Base-by-base conservation (phyloP, 768 basidiomycete species). In the Rhizopogon rudus region DNA sequence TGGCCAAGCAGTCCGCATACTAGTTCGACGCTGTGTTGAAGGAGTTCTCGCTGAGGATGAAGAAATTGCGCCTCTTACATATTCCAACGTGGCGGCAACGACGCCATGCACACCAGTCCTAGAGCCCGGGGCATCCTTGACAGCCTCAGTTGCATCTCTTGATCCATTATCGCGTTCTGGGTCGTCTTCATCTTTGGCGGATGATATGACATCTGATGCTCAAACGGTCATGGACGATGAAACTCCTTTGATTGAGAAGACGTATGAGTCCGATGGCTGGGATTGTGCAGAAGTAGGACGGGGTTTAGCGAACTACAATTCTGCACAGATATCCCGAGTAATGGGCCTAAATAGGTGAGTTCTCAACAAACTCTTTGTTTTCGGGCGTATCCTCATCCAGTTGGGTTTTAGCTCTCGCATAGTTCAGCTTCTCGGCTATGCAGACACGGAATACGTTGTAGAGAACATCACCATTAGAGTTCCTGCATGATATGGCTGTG, bases 371-470 rank as follows among this genome's bases (percentile, higher is more conserved):
- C 16, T 42, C 25, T 39, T 8, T 7, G 4, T 41, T n/a, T 25
- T 3, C n/a, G 12, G 5, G 10, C 8, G 9, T 40, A 14, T 35
- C 16, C 44, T 44, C 51, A 55, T 54, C 56, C 60, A 57, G 61
- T 33, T 55, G 0, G 45, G 25, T 50, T 58, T 52, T 16, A 98
- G 96, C 61, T 86, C 91, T 1, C 80, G 89, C 51, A 83, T 99
- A 40, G 75, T 87, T 8, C 81, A 85, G 56, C 63, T 94, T 6
- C 70, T 99, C 46, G 96, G 94, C 3, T 98, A 99, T 69, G 91
- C 90, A 13, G 97, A 99, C 66, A 90, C 92, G 28, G 97, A 98
- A 68, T 91, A 98, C 73, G 94, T 98, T 46, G 95, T 96, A 6
- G 97, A 98, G 66, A 92, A 94, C 64, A 86, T 97, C 63, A 93